phyloP scores from a whole-genome alignment of 2,329 filamentous ascomycete genomes.

The Camillea tinctor region DNA sequence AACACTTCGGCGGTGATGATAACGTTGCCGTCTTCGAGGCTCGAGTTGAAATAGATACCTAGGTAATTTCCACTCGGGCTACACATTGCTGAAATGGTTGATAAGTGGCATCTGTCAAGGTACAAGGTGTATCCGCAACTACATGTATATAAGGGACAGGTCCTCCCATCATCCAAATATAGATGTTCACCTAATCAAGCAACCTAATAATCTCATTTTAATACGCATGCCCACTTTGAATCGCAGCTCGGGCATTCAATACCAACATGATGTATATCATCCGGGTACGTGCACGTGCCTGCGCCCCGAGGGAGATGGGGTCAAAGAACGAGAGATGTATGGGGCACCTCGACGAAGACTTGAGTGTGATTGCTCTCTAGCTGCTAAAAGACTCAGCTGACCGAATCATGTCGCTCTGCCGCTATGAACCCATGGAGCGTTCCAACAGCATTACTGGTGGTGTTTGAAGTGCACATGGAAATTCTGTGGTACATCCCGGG shows the following conservation, averaged over 20 bases:
- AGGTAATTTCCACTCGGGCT: no score
- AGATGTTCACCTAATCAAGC: no score
- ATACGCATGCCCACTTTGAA: background rate
- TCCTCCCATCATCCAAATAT: no score
- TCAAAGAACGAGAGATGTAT: background rate
- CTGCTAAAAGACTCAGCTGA: background rate
- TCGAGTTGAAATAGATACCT: no score
- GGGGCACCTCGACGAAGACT: background rate
- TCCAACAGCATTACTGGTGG: background rate
- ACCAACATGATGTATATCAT: background rate
- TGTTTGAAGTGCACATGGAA: background rate
- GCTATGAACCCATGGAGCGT: background rate
- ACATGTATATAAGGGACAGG: no score
- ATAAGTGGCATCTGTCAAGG: no score
- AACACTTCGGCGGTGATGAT: no score
- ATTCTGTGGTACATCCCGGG: background rate
- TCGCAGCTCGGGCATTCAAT: background rate
- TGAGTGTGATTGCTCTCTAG: background rate
- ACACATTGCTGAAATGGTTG: no score
- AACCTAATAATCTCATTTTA: no score
- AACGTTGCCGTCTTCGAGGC: no score
- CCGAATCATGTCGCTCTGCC: background rate
- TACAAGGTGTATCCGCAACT: no score
- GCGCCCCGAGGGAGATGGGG: background rate
- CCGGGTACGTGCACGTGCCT: no score